Conservation (phyloP, 108 stramenopile species). For the Nitzschia palea region DNA sequence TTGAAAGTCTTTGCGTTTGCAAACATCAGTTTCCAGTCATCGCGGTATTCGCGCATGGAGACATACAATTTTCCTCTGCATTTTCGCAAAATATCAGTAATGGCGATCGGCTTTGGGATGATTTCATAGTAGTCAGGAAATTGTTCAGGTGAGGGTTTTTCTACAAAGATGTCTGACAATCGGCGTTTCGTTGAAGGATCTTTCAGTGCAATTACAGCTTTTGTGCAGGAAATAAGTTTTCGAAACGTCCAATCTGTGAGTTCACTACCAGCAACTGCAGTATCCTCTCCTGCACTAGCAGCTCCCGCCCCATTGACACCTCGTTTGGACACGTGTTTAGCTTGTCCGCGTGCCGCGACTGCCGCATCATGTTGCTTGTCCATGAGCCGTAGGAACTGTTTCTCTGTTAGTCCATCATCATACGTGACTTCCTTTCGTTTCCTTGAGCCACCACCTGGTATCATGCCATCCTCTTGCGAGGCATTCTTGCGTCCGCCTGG, state of each 20-base stretch:
- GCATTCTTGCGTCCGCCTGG: conserved; percentile 41
- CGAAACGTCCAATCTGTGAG: conserved; percentile 70
- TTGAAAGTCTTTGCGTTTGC: conserved; percentile 79
- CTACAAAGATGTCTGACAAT: conserved; percentile 80
- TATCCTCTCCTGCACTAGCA: conserved; percentile 20
- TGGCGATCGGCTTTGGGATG: conserved; percentile 81
- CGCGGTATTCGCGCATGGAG: conserved; percentile 55
- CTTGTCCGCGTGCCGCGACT: conserved; percentile 37
- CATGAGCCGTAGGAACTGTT: conserved; percentile 88
- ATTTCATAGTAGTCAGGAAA: conserved; percentile 86
- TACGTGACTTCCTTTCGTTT: conserved; percentile 83
- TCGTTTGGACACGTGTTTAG: conserved; percentile 44
- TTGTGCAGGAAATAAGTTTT: conserved; percentile 71
- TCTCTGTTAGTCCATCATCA: conserved; percentile 93
- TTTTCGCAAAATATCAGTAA: conserved; percentile 86
- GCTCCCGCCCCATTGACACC: conserved; percentile 21
- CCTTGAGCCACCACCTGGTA: conserved; percentile 31
- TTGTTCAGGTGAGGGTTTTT: conserved; percentile 79
- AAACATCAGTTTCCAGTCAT: conserved; percentile 85
- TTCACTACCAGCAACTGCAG: conserved; percentile 21
- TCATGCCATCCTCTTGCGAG: background rate
- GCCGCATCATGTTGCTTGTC: conserved; percentile 73
- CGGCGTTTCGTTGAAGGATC: conserved; percentile 79
- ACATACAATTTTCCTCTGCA: conserved; percentile 72
- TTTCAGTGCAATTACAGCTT: conserved; percentile 76